phyloP scores from a whole-genome alignment of 805 yeast species.

The Candida sanyiensis region DNA sequence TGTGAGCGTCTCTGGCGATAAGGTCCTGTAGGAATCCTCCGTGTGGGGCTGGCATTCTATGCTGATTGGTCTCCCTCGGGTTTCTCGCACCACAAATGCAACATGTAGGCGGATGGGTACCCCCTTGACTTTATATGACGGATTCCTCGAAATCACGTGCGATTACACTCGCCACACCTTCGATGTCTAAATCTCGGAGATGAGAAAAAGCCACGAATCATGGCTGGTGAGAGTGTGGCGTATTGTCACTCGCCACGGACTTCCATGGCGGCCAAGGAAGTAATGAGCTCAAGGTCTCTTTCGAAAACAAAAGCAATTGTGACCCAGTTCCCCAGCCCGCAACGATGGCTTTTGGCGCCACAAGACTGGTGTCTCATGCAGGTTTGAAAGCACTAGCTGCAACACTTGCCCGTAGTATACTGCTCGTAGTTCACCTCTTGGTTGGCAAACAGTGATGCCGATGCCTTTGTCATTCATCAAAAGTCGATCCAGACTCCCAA shows the following conservation, averaged over 20 bases:
- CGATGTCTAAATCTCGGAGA: background rate
- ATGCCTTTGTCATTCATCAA: no score
- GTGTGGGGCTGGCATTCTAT: constrained; percentile 72
- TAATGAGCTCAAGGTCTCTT: no score
- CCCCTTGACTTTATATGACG: background rate
- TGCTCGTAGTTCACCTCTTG: no score
- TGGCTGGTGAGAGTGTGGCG: constrained; percentile 1
- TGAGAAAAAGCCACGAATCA: background rate
- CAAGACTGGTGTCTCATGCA: no score
- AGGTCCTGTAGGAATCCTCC: constrained; percentile 88
- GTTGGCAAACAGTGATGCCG: no score
- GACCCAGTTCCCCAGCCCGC: background rate
- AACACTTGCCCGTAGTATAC: no score
- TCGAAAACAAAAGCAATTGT: no score
- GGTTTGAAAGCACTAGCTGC: no score
- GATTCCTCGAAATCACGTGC: constrained; percentile 3
- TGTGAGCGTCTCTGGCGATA: constrained; percentile 70
- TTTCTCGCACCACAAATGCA: no score
- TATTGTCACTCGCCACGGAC: background rate
- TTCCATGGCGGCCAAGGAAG: no score
- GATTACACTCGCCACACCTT: constrained; percentile 4
- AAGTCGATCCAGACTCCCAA: no score
- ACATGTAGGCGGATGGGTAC: background rate
- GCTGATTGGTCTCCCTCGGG: background rate
- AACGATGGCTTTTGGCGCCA: no score